Evolutionary conservation across 2,329 filamentous ascomycete genomes (phyloP).

Genomic region (Pseudogymnoascus sp.): DNA sequence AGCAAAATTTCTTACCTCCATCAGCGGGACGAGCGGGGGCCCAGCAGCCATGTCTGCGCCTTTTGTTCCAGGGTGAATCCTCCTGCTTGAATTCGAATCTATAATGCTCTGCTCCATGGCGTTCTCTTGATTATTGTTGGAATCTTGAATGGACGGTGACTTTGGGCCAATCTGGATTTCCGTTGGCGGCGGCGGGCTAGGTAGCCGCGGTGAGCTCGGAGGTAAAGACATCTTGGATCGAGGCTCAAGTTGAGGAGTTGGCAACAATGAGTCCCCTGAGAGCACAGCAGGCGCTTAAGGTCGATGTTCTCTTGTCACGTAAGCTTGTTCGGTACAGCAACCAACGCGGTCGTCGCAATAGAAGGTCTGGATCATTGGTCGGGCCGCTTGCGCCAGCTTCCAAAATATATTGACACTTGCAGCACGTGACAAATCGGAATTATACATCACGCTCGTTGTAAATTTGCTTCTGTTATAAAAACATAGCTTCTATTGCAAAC

Average conservation of each 20-base stretch:
- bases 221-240: slow-evolving; percentile 44
- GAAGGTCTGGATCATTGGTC: slow-evolving; percentile 7
- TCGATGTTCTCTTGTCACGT: slow-evolving; percentile 8
- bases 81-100: slow-evolving; percentile 68
- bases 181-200: slow-evolving; percentile 87
- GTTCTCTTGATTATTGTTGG: slow-evolving; percentile 51
- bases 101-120: slow-evolving; percentile 51
- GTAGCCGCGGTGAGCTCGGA: slow-evolving; percentile 82
- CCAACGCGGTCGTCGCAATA: slow-evolving; percentile 1
- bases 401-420: not conserved
- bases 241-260: slow-evolving; percentile 4
- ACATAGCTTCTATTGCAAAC: not conserved
- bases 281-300: not conserved
- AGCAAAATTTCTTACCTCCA: slow-evolving; percentile 53
- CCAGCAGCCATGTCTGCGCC: slow-evolving; percentile 89
- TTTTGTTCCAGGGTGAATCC: slow-evolving; percentile 88
- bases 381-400: not conserved
- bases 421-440: not conserved
- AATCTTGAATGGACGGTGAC: slow-evolving; percentile 60
- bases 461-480: not conserved
- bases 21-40: slow-evolving; percentile 76
- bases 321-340: slow-evolving; percentile 3
- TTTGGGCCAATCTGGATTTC: slow-evolving; percentile 85
- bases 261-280: not conserved
- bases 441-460: not conserved